Conservation (phyloP, 1,284 basidiomycete genomes). For the Tetrapyrgos nigripes region DNA sequence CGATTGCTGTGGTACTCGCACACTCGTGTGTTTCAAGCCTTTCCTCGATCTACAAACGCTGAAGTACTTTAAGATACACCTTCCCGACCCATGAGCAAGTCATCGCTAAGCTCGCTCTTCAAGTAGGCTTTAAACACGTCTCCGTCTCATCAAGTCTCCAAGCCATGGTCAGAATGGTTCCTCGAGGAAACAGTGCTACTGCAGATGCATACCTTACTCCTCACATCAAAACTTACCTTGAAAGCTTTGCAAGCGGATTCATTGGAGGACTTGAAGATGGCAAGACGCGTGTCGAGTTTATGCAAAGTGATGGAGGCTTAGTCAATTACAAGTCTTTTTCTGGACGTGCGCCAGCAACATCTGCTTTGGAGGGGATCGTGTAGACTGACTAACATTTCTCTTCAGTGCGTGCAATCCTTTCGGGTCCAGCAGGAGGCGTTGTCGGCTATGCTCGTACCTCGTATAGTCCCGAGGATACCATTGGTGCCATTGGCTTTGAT, state of each 20-base stretch:
- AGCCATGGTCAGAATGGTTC: constrained; percentile 10
- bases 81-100: constrained; percentile 10
- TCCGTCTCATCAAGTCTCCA: constrained; percentile 10
- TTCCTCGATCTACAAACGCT: neutral
- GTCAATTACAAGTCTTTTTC: constrained; percentile 9
- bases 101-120: constrained; percentile 6
- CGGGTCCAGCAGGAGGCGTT: constrained; percentile 9
- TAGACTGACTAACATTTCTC: no score
- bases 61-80: neutral
- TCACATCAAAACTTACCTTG: constrained; percentile 1
- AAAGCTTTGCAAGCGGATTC: constrained; percentile 1
- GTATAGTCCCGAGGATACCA: constrained; percentile 7
- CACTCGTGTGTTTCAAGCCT: constrained; percentile 1
- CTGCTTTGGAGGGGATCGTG: no score
- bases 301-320: constrained; percentile 10
- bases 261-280: neutral
- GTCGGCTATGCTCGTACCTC: constrained; percentile 6
- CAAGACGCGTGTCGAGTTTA: constrained; percentile 3
- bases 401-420: constrained; percentile 4
- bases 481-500: constrained; percentile 3
- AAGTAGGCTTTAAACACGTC: constrained; percentile 8
- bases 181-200: constrained; percentile 5
- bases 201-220: constrained; percentile 13
- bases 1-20: constrained; percentile 5
- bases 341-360: neutral